Base-by-base conservation (phyloP, 2,329 filamentous ascomycete genomes). In the Cryphonectria parasitica region DNA sequence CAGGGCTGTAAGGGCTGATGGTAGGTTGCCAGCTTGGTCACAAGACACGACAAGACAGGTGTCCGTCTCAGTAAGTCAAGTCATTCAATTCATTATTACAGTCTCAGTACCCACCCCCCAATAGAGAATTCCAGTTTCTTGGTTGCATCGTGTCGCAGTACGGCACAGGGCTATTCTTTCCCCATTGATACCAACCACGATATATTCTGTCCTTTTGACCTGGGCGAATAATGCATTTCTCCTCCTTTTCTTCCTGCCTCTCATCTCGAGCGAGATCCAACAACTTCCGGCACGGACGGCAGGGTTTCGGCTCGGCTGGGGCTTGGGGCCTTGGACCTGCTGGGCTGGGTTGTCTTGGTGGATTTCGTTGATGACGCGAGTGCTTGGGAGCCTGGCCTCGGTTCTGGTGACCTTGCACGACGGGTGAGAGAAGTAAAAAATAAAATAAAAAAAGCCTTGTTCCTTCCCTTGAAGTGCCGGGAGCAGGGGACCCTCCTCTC, bases 381-480 rank as follows among this genome's bases (percentile, higher is more conserved):
- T 56, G 61, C 34, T 28, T 67, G 49, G 54, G 41, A 67, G 65
- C 65, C 65, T 67, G 65, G 39, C n/a, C 31, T 28, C 31, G 52
- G 25, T 6, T n/a, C 45, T 58, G 31, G 17, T 17, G 49, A 52
- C 28, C 39, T 41, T 41, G 19, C n/a, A 64, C 43, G n/a, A 28
- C 60, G 13, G 36, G 36, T 11, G 36, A 4, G 22, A 43, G 15
- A 17, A 43, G 4, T 2, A 2, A 15, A 49, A 7, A 10, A 19
- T n/a, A n/a, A 49, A 49, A n/a, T 10, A 45, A 8, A 7, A 49
- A n/a, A 49, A 22, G 22, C 45, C 19, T 49, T n/a, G 45, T n/a
- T n/a, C 45, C 45, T 49, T 58, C 28, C 54, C 54, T 56, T 43
- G 61, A 41, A 41, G 39, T 64, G 61, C 61, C 36, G 61, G 61